Conservation (phyloP, 306 rosid genomes). For the Benincasa hispida region DNA sequence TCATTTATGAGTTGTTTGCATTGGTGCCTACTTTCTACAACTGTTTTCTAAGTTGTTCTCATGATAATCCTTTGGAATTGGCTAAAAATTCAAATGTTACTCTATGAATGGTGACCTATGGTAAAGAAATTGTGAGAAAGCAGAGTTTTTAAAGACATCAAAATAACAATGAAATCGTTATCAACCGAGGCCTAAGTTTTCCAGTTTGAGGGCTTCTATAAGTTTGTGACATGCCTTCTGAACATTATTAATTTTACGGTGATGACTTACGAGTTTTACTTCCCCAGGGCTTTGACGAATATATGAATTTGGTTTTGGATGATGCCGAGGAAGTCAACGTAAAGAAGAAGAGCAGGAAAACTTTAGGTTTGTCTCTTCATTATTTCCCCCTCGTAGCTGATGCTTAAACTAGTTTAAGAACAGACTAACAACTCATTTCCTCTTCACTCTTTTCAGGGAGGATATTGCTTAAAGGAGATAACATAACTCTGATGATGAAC, state of each 20-base stretch:
- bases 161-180: too few relatives aligned
- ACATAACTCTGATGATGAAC: constrained; percentile 82
- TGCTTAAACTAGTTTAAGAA: background rate
- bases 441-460: constrained; percentile 34
- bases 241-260: background rate
- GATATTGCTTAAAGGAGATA: constrained; percentile 83
- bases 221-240: background rate
- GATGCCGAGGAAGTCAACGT: constrained; percentile 67
- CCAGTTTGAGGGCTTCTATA: background rate
- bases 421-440: background rate
- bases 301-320: constrained; percentile 56
- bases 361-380: constrained; percentile 28
- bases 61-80: too few relatives aligned
- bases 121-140: too few relatives aligned
- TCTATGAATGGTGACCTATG: too few relatives aligned
- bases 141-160: too few relatives aligned
- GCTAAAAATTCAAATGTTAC: too few relatives aligned
- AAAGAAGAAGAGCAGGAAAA: constrained; percentile 67
- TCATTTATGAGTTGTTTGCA: too few relatives aligned
- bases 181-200: background rate
- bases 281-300: constrained; percentile 58
- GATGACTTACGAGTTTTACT: background rate
- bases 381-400: background rate
- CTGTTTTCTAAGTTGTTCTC: too few relatives aligned
- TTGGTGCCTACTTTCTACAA: too few relatives aligned